Evolutionary conservation across 108 stramenopile genomes (phyloP), one percentile per base, ranked within the genome.

Genomic region (Skeletonema costatum): DNA sequence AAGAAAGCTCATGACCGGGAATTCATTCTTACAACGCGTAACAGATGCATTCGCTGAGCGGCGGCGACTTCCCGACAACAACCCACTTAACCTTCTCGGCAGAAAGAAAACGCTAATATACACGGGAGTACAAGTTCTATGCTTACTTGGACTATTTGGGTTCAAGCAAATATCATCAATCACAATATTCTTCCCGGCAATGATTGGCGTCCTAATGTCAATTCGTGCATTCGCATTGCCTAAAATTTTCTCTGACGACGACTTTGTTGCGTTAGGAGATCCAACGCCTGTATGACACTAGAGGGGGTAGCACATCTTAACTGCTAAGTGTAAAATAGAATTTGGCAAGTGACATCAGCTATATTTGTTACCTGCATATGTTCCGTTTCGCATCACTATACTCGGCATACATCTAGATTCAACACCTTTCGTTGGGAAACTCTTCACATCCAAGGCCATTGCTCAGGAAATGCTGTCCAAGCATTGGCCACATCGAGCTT

Each of bases 161-260:
- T 92, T 98, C 73, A 98, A 98, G 75, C 88, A 89, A 73, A 91
- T 94, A 82, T 84, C 85, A 58, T 75, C 89, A 33, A 98, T 96
- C 25, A 89, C 96, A 64, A 96, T 98, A n/a, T 97, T 98, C 88
- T 98, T 98, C 68, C 97, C 97, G 2, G 89, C 91, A 19, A 93
- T 96, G 51, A 98, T 98, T 73, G 95, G 96, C 0, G 56, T 98
- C 68, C 77, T 98, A 25, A 96, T 98, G 89, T 68, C 88, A 12
- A 91, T 97, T 70, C 86, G 97, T 50, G 76, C 84, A 8, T 77
- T 83, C 38, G 61, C 93, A 32, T 78, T 98, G 30, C 97, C 97
- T 0, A 88, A 87, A 33, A 69, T 94, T 32, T 97, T 97, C 73
- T 79, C 83, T 41, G 89, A 94, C 66, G 75, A 85, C 25, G 96